Conservation (phyloP, 257 asterid species). For the Pogostemon cablin region DNA sequence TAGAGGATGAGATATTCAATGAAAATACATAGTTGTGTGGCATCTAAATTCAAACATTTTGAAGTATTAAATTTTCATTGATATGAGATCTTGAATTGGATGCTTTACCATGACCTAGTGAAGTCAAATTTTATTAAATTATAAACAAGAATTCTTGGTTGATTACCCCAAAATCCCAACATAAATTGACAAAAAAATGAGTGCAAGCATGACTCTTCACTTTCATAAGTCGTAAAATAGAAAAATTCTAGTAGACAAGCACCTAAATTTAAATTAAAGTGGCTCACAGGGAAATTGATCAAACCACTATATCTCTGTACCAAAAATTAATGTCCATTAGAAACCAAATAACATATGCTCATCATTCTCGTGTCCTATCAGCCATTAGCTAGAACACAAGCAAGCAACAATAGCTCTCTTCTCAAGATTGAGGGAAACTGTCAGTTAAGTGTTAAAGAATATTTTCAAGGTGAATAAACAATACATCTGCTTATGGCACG, state of each 20-base stretch:
- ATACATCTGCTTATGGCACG: not conserved
- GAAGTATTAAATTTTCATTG: not conserved
- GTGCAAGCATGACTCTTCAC: not conserved
- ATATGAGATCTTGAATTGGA: not conserved
- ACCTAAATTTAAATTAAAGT: not conserved
- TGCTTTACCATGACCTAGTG: not conserved
- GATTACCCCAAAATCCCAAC: not conserved
- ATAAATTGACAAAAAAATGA: conserved; percentile 5
- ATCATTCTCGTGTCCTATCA: conserved; percentile 11
- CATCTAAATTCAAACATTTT: not conserved
- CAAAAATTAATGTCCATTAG: not conserved
- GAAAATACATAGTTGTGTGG: conserved; percentile 16
- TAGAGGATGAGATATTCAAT: conserved; percentile 29
- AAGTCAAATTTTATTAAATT: not conserved
- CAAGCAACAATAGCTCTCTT: conserved; percentile 6
- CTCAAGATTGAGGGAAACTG: not conserved
- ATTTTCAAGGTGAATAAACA: not conserved
- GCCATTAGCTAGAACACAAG: conserved; percentile 11
- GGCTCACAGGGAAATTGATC: conserved; percentile 19
- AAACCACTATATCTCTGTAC: conserved; percentile 1
- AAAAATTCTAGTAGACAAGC: not conserved
- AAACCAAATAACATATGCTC: not conserved
- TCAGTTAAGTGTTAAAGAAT: not conserved
- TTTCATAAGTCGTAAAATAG: not conserved
- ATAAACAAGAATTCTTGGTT: not conserved